Base-by-base conservation (phyloP, 805 yeast species). In the Starmerella davenportii region DNA sequence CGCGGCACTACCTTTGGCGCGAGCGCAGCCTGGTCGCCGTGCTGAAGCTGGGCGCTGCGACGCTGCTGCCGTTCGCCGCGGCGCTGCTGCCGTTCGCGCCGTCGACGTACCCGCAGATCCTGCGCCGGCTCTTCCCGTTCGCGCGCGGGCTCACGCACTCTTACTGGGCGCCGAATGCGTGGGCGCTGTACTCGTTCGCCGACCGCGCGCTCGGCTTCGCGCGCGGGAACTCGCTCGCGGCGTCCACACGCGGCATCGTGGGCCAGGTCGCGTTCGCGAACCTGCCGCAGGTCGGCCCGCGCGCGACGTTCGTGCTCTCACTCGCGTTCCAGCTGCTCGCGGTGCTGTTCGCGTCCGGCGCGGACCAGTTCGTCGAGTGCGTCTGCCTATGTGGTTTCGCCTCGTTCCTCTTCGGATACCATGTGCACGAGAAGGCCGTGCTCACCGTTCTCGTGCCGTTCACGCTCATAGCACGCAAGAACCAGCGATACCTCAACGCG, bases 391-490 rank as follows among this genome's bases (percentile, higher is more conserved):
- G 96, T 59, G 96, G 92, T 3, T 81, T 72, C 59, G 75, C 94
- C 0, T 79, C 94, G 2, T 90, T 80, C 53, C 60, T 90, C 36
- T 90, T 90, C 59, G 98, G 99, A 4, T 90, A 96, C 95, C 96
- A 90, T 53, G 98, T 90, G 19, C 98, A 90, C 60, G 98, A 90
- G 58, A 90, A 90, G 66, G 96, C 96, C 0, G 72, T 90, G n/a
- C 67, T 90, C 65, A 57, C 85, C 17, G 76, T 87, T 2, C 78
- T 90, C 7, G 70, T 90, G 47, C 99, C 99, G 1, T 74, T 81
- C 56, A 68, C 90, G 5, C 76, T 90, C 54, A 58, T 85, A 21
- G 78, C 76, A 3, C 65, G 74, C 13, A 64, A 69, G 29, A 94
- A 82, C 52, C 67, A 76, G 42, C 66, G 92, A 39, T 60, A 85